A percentile compares a stretch with the other conserved stretches of the same genome.
Evolutionary conservation across 2,329 filamentous ascomycete species (phyloP).

Genomic region (Aspergillus viridinutans): DNA sequence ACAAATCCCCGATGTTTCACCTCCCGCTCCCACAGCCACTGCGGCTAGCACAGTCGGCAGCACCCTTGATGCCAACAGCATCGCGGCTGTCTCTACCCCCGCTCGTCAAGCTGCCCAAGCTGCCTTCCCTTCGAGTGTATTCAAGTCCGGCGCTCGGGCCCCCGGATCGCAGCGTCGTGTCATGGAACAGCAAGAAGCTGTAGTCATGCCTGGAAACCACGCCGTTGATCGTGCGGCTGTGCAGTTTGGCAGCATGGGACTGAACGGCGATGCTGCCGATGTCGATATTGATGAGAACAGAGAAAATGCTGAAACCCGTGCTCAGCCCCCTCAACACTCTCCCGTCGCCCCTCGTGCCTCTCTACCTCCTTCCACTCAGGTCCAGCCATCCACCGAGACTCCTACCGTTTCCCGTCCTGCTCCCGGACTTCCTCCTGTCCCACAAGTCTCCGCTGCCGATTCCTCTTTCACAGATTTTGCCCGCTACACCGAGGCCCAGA

Average conservation of each 20-base stretch:
- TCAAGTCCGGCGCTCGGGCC: conserved; percentile 69
- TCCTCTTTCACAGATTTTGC: conserved; percentile 48
- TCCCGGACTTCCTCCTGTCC: conserved; percentile 58
- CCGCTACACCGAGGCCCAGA: conserved; percentile 60
- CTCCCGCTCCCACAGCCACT: conserved; percentile 73
- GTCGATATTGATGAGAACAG: conserved; percentile 86
- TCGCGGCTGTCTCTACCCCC: conserved; percentile 47
- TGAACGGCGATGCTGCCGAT: conserved; percentile 61
- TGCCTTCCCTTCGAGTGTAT: conserved; percentile 73
- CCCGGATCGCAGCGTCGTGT: conserved; percentile 81
- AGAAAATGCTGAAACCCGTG: conserved; percentile 90
- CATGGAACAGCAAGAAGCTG: conserved; percentile 92
- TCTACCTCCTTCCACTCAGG: conserved; percentile 63
- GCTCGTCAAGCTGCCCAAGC: conserved; percentile 57
- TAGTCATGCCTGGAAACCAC: conserved; percentile 96
- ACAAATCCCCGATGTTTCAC: conserved; percentile 77
- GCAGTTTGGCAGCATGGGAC: conserved; percentile 91
- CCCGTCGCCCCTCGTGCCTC: conserved; percentile 82
- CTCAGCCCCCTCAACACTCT: conserved; percentile 89
- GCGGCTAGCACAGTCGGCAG: conserved; percentile 85
- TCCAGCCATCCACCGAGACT: conserved; percentile 31
- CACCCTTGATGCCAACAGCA: conserved; percentile 69
- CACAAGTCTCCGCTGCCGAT: conserved; percentile 50
- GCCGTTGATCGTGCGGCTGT: conserved; percentile 89
- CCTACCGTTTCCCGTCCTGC: conserved; percentile 55